phyloP scores from a whole-genome alignment of 192 early-diverging fungal species.

The Phycomyces blakesleeanus region DNA sequence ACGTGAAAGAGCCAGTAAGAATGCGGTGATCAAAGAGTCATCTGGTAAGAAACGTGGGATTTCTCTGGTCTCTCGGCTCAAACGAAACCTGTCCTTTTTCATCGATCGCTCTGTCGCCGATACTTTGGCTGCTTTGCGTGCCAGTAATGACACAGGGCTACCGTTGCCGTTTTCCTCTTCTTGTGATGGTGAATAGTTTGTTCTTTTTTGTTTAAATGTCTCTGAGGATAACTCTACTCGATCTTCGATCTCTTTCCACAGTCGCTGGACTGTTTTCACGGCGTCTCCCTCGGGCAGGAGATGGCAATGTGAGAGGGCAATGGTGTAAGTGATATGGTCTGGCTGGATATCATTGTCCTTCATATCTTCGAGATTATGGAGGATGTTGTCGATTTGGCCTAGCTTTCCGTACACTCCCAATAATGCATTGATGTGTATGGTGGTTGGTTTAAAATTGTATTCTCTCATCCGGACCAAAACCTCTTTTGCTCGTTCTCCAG shows the following conservation, averaged over 20 bases:
- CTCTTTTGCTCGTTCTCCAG: neutral
- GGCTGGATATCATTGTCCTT: neutral
- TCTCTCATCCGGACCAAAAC: neutral
- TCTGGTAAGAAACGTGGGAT: neutral
- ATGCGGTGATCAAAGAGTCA: slow-evolving; percentile 4
- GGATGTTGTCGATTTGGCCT: neutral
- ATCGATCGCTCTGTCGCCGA: neutral
- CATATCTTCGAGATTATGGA: neutral
- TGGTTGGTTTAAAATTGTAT: neutral
- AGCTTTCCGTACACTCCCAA: neutral
- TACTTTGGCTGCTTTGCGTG: neutral
- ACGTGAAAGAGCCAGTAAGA: neutral
- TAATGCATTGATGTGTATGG: neutral
- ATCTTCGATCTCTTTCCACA: neutral
- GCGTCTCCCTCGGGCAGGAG: neutral
- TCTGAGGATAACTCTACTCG: neutral
- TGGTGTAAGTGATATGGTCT: neutral
- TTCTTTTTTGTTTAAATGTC: neutral
- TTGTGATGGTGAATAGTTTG: neutral
- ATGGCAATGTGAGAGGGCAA: neutral
- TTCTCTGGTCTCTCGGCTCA: neutral
- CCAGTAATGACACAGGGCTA: neutral
- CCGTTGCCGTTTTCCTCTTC: neutral
- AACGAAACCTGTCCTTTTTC: neutral
- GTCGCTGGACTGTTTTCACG: neutral